A percentile compares a stretch with the other conserved stretches of the same genome.
Evolutionary conservation across 176 grass and related monocot genomes (phyloP).

Genomic region (Carex parvula): DNA sequence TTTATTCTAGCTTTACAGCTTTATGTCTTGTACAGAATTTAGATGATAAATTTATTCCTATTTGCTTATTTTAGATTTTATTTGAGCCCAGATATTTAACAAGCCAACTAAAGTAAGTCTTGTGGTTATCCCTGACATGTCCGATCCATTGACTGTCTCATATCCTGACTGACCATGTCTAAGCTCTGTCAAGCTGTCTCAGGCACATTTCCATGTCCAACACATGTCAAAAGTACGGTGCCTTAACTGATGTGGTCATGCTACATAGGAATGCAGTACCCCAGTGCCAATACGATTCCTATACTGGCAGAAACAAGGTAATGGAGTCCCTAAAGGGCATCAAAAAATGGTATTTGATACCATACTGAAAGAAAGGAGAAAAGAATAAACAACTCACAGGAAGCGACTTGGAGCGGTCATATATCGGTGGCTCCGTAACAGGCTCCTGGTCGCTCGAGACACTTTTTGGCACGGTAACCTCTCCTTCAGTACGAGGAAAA

Average conservation of each 20-base stretch:
- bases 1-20: not conserved
- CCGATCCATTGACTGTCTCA: not conserved
- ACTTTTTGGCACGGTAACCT: constrained; percentile 51
- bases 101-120: not conserved
- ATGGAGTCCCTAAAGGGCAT: not conserved
- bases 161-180: not conserved
- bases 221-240: not conserved
- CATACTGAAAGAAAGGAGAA: constrained; percentile 36
- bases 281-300: not conserved
- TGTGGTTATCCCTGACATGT: not conserved
- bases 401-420: constrained; percentile 25
- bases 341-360: not conserved
- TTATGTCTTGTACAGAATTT: not conserved
- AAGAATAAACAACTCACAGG: constrained; percentile 62
- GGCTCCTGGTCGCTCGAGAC: constrained; percentile 53
- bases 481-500: constrained; percentile 49
- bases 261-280: not conserved
- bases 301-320: not conserved
- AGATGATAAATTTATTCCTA: not conserved
- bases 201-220: not conserved
- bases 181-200: not conserved
- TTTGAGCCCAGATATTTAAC: not conserved
- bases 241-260: not conserved
- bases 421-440: constrained; percentile 37
- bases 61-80: not conserved